A percentile compares a stretch with the other conserved stretches of the same genome.
Conservation (phyloP, 345 rosid genomes). For the Carallia pectinifolia region DNA sequence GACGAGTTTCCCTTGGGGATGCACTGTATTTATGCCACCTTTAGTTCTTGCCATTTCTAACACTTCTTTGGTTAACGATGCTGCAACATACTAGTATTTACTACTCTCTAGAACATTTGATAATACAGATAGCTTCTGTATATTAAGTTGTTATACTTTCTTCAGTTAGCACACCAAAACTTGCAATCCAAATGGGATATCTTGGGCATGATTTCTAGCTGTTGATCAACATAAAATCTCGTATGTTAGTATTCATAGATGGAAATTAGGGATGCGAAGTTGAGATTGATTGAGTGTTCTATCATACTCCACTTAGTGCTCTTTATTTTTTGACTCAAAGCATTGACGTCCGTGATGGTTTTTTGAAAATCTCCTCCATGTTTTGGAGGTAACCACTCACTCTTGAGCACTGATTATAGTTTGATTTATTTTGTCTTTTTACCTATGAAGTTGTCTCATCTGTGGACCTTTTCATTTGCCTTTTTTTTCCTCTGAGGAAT, state of each 20-base stretch:
- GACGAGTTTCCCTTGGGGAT: too few species aligned
- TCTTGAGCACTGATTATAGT: constrained; percentile 1
- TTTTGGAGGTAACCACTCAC: constrained; percentile 66
- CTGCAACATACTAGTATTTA: too few species aligned
- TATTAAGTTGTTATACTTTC: too few species aligned
- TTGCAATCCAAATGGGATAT: too few species aligned
- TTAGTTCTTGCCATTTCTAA: too few species aligned
- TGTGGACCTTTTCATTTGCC: neutral
- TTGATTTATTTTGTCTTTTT: neutral
- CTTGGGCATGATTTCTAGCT: constrained; percentile 22
- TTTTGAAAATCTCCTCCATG: constrained; percentile 92
- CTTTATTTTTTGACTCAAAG: constrained; percentile 79
- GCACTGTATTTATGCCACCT: too few species aligned
- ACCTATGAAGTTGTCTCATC: constrained; percentile 17
- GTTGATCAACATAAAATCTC: constrained; percentile 17
- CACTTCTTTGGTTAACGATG: too few species aligned
- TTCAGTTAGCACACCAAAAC: too few species aligned
- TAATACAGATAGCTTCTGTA: too few species aligned
- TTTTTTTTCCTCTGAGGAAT: constrained; percentile 44
- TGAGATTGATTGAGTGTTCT: constrained; percentile 77
- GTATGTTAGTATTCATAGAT: constrained; percentile 47
- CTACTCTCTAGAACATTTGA: too few species aligned
- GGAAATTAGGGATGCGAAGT: constrained; percentile 36
- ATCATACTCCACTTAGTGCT: constrained; percentile 72
- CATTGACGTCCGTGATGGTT: constrained; percentile 74